Base-by-base conservation (phyloP, 140 eudicot species). In the Flaveria floridana region DNA sequence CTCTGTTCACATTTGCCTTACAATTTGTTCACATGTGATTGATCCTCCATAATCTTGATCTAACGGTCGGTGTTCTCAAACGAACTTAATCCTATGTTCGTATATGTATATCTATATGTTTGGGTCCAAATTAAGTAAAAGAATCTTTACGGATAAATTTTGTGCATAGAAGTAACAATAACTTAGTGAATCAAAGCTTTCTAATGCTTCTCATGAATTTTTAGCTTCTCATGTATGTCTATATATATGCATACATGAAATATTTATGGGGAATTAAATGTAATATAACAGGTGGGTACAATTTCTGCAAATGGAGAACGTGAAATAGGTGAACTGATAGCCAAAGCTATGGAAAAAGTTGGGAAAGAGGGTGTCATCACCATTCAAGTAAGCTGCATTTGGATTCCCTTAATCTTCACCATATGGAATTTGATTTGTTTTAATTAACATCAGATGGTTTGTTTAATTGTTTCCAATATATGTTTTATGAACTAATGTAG, bases 331-430 rank as follows among this genome's bases (percentile, higher is more conserved):
- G 97, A 91, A 79, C 69, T 91, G 71, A 91, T 91, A 68, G 96
- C 97, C 0, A 91, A 89, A 79, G 97, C 97, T 58, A 91, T 91
- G 97, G 97, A 91, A 73, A 89, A 63, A 81, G 96, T 91, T 52
- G 97, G 97, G 72, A 91, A 89, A 77, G 97, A 91, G 78, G 97
- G 97, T 59, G 96, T 91, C 51, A 91, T 91, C 63, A 92, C 97
- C 15, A 92, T 92, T 81, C 91, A 85, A 73, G 97, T 91, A 79
- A 71, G 91, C 64, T 28, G 63, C 61, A 28, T 20, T 50, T 63
- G 47, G 34, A 25, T 61, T 11, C 46, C 66, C 37, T 61, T 23
- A 44, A 41, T 47, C 18, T 46, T 39, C 62, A 48, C 15, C 8
- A 48, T 51, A 14, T 25, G n/a, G 46, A 51, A 4, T 48, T 68